A percentile compares a stretch with the other conserved stretches of the same genome.
phyloP scores from a whole-genome alignment of 176 grass and related monocot species.

The Cenchrus fungigraminus region DNA sequence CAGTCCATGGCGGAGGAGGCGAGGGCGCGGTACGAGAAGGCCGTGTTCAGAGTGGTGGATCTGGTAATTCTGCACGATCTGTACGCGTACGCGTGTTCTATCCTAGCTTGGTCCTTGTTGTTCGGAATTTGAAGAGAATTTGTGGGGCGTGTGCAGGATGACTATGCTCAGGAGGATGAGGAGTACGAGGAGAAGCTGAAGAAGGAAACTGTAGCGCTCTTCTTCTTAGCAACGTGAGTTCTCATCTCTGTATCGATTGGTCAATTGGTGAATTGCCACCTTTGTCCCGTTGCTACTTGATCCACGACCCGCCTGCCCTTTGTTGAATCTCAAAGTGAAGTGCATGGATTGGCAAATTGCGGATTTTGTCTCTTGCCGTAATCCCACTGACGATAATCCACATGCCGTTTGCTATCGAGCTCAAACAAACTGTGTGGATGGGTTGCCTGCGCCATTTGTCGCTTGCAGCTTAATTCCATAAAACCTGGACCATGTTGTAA shows the following conservation, averaged over 20 bases:
- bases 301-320: neutral
- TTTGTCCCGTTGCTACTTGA: neutral
- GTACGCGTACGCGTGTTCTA: neutral
- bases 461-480: neutral
- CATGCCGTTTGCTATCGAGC: slow-evolving; percentile 4
- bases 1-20: slow-evolving; percentile 84
- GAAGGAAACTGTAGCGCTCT: slow-evolving; percentile 70
- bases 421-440: neutral
- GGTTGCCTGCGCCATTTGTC: neutral
- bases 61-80: slow-evolving; percentile 65
- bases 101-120: neutral
- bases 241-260: neutral
- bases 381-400: neutral
- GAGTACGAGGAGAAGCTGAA: slow-evolving; percentile 83
- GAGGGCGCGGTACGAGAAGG: slow-evolving; percentile 81
- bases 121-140: slow-evolving; percentile 26
- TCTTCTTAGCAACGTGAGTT: slow-evolving; percentile 91
- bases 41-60: slow-evolving; percentile 86
- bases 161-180: slow-evolving; percentile 84
- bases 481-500: neutral
- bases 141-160: slow-evolving; percentile 55
- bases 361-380: slow-evolving; percentile 9
- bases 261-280: neutral
- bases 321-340: slow-evolving; percentile 20
- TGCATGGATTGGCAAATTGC: slow-evolving; percentile 1